Conservation (phyloP, 257 asterid species). For the Gentiana straminea region DNA sequence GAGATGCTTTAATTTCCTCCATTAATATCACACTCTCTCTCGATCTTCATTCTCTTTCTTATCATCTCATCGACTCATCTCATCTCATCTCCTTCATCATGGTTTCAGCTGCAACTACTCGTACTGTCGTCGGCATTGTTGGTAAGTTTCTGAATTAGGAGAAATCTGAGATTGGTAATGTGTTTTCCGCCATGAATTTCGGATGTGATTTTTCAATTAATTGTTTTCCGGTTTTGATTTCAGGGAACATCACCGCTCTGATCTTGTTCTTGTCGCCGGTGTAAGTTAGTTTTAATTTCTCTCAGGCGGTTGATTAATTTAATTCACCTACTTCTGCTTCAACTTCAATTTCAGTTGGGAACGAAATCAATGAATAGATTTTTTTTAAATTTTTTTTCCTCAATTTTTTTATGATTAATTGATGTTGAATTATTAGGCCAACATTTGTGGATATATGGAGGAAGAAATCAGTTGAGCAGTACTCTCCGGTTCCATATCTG, state of each 20-base stretch:
- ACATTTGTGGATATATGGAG: slow-evolving; percentile 57
- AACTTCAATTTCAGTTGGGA: background rate
- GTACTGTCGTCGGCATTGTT: slow-evolving; percentile 48
- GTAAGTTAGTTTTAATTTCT: slow-evolving; percentile 33
- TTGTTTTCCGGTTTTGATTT: slow-evolving; percentile 8
- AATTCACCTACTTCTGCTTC: background rate
- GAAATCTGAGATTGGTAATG: too few species aligned
- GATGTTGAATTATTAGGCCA: slow-evolving; percentile 28
- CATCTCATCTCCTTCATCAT: slow-evolving; percentile 13
- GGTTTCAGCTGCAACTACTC: slow-evolving; percentile 35
- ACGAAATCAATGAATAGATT: background rate
- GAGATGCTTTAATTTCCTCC: too few species aligned
- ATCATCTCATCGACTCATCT: background rate
- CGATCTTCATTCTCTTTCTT: background rate
- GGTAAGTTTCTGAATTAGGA: slow-evolving; percentile 25
- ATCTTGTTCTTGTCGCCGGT: slow-evolving; percentile 59
- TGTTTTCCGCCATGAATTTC: too few species aligned
- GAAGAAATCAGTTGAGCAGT: slow-evolving; percentile 63
- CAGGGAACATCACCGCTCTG: slow-evolving; percentile 73
- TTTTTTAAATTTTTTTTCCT: background rate
- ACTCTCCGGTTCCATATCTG: slow-evolving; percentile 67
- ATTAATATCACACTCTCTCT: background rate
- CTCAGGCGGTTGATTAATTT: too few species aligned
- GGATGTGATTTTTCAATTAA: background rate
- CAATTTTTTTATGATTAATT: background rate